These are phyloP conservation scores for Guadua angustifolia DNA, from an alignment of 176 grass and related monocot genomes.

Conservation along the genomic window DNA sequence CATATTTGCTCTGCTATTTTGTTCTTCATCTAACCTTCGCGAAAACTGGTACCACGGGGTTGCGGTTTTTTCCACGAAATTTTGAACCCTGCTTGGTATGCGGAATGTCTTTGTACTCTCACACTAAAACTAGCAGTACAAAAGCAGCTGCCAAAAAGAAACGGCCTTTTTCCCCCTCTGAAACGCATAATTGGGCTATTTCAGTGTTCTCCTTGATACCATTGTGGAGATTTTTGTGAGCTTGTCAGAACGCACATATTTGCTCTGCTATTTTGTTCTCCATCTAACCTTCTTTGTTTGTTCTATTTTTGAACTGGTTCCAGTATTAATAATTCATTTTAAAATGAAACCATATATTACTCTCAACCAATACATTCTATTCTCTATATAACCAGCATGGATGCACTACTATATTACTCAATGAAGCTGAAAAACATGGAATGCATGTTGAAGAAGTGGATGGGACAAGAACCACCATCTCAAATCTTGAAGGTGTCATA, in stretches of 20 bases:
- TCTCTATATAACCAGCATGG: conserved; percentile 71
- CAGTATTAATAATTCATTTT: background rate
- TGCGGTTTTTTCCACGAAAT: no score
- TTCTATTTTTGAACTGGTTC: background rate
- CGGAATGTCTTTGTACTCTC: no score
- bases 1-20: conserved; percentile 6
- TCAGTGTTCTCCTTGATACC: background rate
- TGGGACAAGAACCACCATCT: conserved; percentile 66
- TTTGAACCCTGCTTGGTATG: no score
- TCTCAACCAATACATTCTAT: background rate
- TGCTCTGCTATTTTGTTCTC: background rate
- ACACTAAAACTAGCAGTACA: no score
- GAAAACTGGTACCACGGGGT: no score
- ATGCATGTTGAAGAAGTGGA: conserved; percentile 70
- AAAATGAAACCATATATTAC: background rate
- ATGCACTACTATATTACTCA: conserved; percentile 61
- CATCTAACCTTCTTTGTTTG: background rate
- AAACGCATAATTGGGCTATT: background rate
- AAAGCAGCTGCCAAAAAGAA: background rate
- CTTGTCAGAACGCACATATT: background rate
- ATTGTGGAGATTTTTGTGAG: background rate
- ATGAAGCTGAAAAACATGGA: conserved; percentile 68
- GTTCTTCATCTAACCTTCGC: background rate
- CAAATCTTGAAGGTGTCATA: conserved; percentile 85
- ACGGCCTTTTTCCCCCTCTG: background rate